Conservation (phyloP, 176 grass and related monocot species). For the Pharus latifolius region DNA sequence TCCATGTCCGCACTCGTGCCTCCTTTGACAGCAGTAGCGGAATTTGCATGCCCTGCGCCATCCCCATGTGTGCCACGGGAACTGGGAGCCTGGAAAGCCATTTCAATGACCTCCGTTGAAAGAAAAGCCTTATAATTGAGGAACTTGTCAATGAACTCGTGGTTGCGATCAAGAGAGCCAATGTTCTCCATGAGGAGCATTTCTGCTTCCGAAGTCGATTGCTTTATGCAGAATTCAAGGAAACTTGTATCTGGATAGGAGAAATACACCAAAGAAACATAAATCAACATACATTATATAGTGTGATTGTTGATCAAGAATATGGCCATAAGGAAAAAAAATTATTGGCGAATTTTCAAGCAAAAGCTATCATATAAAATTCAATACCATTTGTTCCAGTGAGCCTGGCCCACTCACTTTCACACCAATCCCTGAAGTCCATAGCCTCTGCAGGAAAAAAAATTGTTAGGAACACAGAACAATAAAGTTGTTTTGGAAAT, state of each 20-base stretch:
- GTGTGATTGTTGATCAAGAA: background rate
- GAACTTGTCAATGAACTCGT: slow-evolving; percentile 86
- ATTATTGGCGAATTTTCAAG: background rate
- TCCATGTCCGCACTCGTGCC: slow-evolving; percentile 29
- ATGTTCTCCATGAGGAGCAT: slow-evolving; percentile 71
- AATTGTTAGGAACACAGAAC: slow-evolving; percentile 18
- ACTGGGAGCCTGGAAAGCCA: slow-evolving; percentile 53
- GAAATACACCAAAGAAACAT: slow-evolving; percentile 6
- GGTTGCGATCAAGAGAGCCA: slow-evolving; percentile 60
- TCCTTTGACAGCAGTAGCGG: slow-evolving; percentile 13
- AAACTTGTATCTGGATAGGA: slow-evolving; percentile 65
- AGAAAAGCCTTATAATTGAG: slow-evolving; percentile 88
- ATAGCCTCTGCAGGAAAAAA: slow-evolving; percentile 67
- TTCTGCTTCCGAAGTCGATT: slow-evolving; percentile 57
- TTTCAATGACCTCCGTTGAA: slow-evolving; percentile 66
- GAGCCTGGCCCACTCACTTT: slow-evolving; percentile 73
- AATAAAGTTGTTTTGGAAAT: background rate
- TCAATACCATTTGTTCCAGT: slow-evolving; percentile 77
- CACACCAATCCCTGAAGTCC: slow-evolving; percentile 85
- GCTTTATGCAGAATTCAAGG: slow-evolving; percentile 91
- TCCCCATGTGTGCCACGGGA: background rate
- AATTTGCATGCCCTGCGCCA: background rate
- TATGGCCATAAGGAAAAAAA: background rate
- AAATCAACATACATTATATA: background rate
- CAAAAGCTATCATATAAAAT: background rate